Base-by-base conservation (phyloP, 2,329 filamentous ascomycete species). In the Monosporascus ibericus region DNA sequence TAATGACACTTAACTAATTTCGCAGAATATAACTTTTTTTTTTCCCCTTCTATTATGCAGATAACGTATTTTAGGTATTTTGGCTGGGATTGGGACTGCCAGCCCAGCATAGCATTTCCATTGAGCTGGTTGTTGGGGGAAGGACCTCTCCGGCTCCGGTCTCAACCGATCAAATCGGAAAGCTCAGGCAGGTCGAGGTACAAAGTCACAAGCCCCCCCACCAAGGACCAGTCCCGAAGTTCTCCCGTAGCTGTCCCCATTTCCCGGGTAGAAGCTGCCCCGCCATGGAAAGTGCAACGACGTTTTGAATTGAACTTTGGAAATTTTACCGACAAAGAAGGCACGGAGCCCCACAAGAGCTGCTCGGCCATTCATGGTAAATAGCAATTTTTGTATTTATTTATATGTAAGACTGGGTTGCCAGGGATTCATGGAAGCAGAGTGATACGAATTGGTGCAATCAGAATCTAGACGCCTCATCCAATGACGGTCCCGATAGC, bases 41-140 rank as follows among this genome's bases (percentile, higher is more conserved):
- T 55, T 42, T 50, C 20, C 25, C 51, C 37, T 27, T 53, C 44
- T 47, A 5, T 34, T 34, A 14, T 9, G 30, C 11, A 34, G 9
- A 34, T 34, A 30, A 30, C 5, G 27, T 30, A 34, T 34, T 14
- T 11, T 34, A 34, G 30, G 30, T 14, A 34, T 34, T 34, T 14
- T 34, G 11, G 9, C 30, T 34, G 30, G 30, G 30, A 14, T 14
- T 48, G 27, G 38, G 51, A 27, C 44, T 49, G 53, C 54, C 55
- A 60, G 56, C 57, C 56, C 58, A 57, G 54, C 49, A 50, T 53
- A 52, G 14, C 46, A 46, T 47, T 53, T 44, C 48, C 53, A 46
- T 54, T 46, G 42, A 59, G 55, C 52, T 34, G 9, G 30, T 60
- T 60, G 61, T 65, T 65, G 63, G 61, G 61, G 62, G 63, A 63